Evolutionary conservation across 176 grass and related monocot species (phyloP).

Genomic region (Elaeis guineensis): DNA sequence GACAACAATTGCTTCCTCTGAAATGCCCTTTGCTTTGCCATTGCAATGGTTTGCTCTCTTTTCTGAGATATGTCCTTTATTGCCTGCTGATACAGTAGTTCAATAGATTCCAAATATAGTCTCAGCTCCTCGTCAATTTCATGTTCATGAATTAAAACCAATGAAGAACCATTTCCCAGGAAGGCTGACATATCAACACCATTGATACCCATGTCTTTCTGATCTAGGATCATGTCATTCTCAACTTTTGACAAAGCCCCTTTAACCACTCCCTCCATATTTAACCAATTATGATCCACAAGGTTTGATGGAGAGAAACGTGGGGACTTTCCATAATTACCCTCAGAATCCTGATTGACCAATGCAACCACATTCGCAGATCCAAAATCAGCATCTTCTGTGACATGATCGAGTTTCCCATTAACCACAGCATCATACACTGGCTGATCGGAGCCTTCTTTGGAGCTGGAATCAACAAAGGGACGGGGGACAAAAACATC

Average conservation of each 20-base stretch:
- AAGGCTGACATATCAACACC: background rate
- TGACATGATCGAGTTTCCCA: background rate
- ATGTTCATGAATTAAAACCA: constrained; percentile 1
- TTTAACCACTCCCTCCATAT: background rate
- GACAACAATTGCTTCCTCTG: background rate
- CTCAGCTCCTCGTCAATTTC: background rate
- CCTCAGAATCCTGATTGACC: background rate
- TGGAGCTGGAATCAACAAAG: background rate
- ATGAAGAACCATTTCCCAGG: background rate
- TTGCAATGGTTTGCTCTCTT: constrained; percentile 2
- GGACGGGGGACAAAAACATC: no score
- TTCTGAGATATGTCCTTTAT: constrained; percentile 4
- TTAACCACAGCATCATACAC: background rate
- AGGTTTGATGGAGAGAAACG: background rate
- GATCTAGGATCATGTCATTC: background rate
- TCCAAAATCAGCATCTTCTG: background rate
- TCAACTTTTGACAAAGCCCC: background rate
- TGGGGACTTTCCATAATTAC: constrained; percentile 15
- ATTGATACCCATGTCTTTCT: no score
- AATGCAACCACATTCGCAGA: background rate
- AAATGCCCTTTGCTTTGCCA: background rate
- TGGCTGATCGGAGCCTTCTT: background rate
- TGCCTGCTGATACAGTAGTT: constrained; percentile 7
- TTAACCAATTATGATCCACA: background rate
- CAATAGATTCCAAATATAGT: constrained; percentile 2